A percentile compares a stretch with the other conserved stretches of the same genome.
Conservation (phyloP, 1,284 basidiomycete genomes). For the Heterobasidion occidentale region DNA sequence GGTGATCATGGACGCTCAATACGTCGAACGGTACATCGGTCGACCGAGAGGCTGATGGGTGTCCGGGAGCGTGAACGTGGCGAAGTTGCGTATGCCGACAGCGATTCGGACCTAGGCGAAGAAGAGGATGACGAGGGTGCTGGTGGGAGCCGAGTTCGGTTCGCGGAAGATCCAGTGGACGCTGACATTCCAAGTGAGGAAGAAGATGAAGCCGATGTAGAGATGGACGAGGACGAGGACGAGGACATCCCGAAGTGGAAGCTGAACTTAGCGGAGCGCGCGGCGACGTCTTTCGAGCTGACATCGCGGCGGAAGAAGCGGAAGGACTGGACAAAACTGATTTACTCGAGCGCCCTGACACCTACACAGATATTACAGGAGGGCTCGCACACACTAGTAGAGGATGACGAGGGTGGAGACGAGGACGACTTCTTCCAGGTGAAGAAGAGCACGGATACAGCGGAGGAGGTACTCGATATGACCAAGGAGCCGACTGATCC, state of each 20-base stretch:
- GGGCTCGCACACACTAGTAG: slow-evolving; percentile 16
- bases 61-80: slow-evolving; percentile 27
- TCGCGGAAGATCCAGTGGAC: slow-evolving; percentile 35
- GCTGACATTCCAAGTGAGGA: slow-evolving; percentile 32
- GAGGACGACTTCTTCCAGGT: slow-evolving; percentile 77
- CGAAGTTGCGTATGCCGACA: slow-evolving; percentile 68
- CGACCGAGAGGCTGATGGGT: slow-evolving; percentile 24
- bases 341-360: slow-evolving; percentile 70
- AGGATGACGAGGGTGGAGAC: slow-evolving; percentile 31
- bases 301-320: slow-evolving; percentile 35
- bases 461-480: slow-evolving; percentile 58
- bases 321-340: slow-evolving; percentile 81
- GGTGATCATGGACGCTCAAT: slow-evolving; percentile 31
- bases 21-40: slow-evolving; percentile 38
- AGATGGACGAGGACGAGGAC: slow-evolving; percentile 31
- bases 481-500: slow-evolving; percentile 50
- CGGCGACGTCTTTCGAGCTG: slow-evolving; percentile 40
- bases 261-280: slow-evolving; percentile 56
- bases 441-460: slow-evolving; percentile 28
- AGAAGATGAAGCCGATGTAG: slow-evolving; percentile 40
- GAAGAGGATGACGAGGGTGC: slow-evolving; percentile 7
- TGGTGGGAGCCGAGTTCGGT: slow-evolving; percentile 13
- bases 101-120: slow-evolving; percentile 68
- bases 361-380: slow-evolving; percentile 58
- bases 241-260: slow-evolving; percentile 71